Evolutionary conservation across 106 monocot species (phyloP).

Genomic region (Iris macrosiphon): DNA sequence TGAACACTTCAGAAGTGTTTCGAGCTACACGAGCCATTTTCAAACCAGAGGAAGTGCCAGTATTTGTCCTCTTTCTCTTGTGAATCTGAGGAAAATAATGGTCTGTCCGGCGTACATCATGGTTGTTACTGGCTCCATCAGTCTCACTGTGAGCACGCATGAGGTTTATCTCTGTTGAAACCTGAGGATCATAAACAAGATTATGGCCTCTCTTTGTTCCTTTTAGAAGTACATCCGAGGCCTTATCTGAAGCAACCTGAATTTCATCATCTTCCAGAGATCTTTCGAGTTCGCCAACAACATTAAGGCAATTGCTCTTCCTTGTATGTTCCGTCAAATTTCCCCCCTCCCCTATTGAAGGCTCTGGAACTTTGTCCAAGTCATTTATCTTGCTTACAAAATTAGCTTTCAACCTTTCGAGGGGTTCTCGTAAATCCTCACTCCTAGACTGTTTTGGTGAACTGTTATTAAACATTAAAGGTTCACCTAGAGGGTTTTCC

Average conservation of each 20-base stretch:
- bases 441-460: background rate
- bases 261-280: background rate
- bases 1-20: conserved; percentile 2
- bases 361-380: background rate
- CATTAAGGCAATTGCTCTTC: background rate
- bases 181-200: background rate
- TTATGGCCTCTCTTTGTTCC: conserved; percentile 16
- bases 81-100: no score
- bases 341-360: background rate
- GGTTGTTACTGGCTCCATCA: background rate
- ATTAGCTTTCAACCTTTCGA: background rate
- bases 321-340: background rate
- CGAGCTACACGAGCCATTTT: background rate
- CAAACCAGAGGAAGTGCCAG: conserved; percentile 7
- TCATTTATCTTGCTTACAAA: background rate
- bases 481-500: no score
- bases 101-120: background rate
- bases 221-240: conserved; percentile 2
- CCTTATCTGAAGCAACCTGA: background rate
- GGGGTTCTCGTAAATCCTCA: conserved; percentile 1
- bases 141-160: background rate
- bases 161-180: background rate
- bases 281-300: background rate
- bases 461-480: no score
- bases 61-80: conserved; percentile 45